Evolutionary conservation across 2,329 filamentous ascomycete species (phyloP).

Genomic region (Chaetomium globosum): DNA sequence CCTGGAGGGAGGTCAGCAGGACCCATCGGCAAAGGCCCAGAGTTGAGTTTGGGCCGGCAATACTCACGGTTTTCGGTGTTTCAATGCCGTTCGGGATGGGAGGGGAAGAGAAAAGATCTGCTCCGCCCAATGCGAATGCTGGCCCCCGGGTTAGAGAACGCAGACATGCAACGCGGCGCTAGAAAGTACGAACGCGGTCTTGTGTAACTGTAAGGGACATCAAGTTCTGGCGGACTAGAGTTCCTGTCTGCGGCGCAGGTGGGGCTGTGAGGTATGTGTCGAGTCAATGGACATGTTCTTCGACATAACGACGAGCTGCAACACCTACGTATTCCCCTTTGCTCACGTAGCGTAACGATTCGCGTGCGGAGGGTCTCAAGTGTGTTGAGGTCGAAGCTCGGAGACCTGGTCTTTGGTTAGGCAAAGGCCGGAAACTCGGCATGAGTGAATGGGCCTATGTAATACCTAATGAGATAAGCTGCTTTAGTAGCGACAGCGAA

Average conservation of each 20-base stretch:
- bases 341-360: conserved; percentile 56
- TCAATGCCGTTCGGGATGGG: conserved; percentile 54
- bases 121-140: conserved; percentile 63
- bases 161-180: neutral
- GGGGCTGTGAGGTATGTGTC: conserved; percentile 39
- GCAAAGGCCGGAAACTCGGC: neutral
- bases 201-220: conserved; percentile 36
- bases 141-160: conserved; percentile 25
- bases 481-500: conserved; percentile 54
- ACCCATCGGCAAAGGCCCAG: neutral
- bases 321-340: conserved; percentile 56
- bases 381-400: conserved; percentile 58
- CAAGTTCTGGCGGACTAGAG: conserved; percentile 42
- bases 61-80: conserved; percentile 44
- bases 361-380: conserved; percentile 54
- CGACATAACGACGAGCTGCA: too few species aligned
- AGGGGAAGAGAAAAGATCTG: conserved; percentile 61
- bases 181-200: conserved; percentile 32
- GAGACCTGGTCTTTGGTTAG: conserved; percentile 44
- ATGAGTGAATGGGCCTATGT: neutral
- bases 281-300: conserved; percentile 22
- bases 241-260: conserved; percentile 43
- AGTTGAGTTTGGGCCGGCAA: conserved; percentile 5
- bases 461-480: conserved; percentile 56
- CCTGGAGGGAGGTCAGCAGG: conserved; percentile 37